Conservation (phyloP, 1,284 basidiomycete genomes). For the Ceratobasidium sp. region DNA sequence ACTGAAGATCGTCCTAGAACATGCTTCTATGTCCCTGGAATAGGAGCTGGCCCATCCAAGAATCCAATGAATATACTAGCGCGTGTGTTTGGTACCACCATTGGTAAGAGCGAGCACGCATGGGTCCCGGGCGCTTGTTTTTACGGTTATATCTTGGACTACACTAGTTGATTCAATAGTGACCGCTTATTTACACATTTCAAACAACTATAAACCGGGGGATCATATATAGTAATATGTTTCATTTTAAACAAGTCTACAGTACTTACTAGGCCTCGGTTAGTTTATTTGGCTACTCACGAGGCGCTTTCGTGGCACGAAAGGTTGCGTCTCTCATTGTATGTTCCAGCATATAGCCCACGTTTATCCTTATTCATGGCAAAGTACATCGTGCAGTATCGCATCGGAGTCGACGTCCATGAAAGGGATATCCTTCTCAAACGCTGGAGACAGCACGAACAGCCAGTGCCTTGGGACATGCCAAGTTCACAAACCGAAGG, state of each 20-base stretch:
- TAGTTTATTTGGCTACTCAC: constrained; percentile 36
- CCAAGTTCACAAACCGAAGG: neutral
- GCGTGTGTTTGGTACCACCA: constrained; percentile 23
- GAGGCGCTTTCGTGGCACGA: constrained; percentile 46
- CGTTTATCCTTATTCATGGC: neutral
- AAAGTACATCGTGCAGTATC: neutral
- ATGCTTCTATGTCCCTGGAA: constrained; percentile 12
- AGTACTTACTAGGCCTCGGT: neutral
- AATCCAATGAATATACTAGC: constrained; percentile 20
- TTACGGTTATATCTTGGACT: neutral
- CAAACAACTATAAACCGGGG: constrained; percentile 5
- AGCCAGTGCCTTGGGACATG: constrained; percentile 24
- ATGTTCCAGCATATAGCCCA: neutral
- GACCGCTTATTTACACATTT: constrained; percentile 11
- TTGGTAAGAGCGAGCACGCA: constrained; percentile 14
- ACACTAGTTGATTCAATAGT: constrained; percentile 21
- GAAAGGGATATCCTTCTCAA: constrained; percentile 21
- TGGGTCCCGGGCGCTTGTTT: too few relatives aligned
- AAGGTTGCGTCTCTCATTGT: constrained; percentile 47
- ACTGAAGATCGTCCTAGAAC: neutral
- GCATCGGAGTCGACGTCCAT: constrained; percentile 28
- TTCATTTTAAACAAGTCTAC: neutral
- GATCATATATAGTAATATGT: constrained; percentile 14
- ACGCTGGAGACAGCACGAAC: constrained; percentile 29
- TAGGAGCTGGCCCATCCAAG: constrained; percentile 15